phyloP scores from a whole-genome alignment of 2,329 filamentous ascomycete genomes.

The Alternaria conjuncta region DNA sequence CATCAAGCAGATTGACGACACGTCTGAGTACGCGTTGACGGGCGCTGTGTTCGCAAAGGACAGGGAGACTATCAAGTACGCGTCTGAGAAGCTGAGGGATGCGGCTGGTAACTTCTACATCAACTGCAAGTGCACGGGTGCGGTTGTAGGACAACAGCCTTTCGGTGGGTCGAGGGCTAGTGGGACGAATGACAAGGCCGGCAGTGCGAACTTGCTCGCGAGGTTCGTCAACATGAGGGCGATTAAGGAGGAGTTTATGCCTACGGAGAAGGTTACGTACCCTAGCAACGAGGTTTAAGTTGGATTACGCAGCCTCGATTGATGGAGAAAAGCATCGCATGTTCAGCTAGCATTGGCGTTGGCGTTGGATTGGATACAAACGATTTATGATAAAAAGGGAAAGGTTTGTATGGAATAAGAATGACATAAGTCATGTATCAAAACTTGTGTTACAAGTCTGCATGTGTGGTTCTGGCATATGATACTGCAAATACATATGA shows the following conservation, averaged over 20 bases:
- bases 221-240: constrained; percentile 63
- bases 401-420: background rate
- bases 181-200: constrained; percentile 65
- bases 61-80: constrained; percentile 68
- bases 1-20: constrained; percentile 70
- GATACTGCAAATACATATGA: background rate
- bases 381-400: background rate
- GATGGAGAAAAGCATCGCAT: background rate
- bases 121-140: constrained; percentile 75
- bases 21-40: constrained; percentile 79
- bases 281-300: constrained; percentile 57
- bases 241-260: constrained; percentile 63
- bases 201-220: constrained; percentile 58
- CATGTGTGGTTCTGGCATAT: background rate
- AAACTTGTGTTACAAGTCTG: background rate
- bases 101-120: constrained; percentile 85
- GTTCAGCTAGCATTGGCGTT: background rate
- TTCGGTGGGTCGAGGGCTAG: constrained; percentile 63
- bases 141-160: constrained; percentile 58
- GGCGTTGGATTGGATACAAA: background rate
- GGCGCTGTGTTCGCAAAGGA: constrained; percentile 78
- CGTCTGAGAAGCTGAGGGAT: constrained; percentile 74
- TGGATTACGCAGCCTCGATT: background rate
- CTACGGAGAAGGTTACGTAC: constrained; percentile 57
- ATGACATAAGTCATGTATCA: background rate